Conservation (phyloP, 352 stramenopile species). For the Phytophthora capsici region DNA sequence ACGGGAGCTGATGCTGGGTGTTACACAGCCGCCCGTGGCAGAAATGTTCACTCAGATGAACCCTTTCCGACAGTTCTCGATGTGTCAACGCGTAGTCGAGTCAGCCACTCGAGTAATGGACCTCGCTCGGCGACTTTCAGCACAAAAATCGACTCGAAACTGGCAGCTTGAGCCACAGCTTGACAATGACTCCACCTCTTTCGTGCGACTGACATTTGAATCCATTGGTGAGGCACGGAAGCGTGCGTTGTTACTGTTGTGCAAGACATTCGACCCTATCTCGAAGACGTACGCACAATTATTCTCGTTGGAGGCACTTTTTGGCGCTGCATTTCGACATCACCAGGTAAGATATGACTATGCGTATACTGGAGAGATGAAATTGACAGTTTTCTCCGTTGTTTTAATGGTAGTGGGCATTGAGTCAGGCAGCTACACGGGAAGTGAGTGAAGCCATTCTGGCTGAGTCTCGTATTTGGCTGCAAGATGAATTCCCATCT, state of each 20-base stretch:
- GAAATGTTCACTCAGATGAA: constrained; percentile 45
- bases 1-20: constrained; percentile 57
- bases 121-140: constrained; percentile 43
- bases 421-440: constrained; percentile 46
- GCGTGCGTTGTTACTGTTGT: constrained; percentile 68
- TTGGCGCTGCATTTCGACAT: constrained; percentile 54
- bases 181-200: constrained; percentile 45
- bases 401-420: constrained; percentile 46
- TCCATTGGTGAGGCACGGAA: constrained; percentile 74
- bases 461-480: constrained; percentile 40
- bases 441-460: constrained; percentile 44
- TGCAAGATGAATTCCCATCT: constrained; percentile 57
- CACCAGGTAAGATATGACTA: constrained; percentile 52
- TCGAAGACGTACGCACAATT: constrained; percentile 62
- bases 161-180: constrained; percentile 39
- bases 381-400: constrained; percentile 12
- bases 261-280: constrained; percentile 80
- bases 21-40: constrained; percentile 22
- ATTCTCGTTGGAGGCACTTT: constrained; percentile 67
- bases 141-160: constrained; percentile 31
- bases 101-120: constrained; percentile 53
- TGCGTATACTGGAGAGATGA: background rate
- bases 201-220: constrained; percentile 76
- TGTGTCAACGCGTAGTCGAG: constrained; percentile 43
- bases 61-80: constrained; percentile 46